Conservation (phyloP, 73 alveolate species). For the Paramecium biaurelia region DNA sequence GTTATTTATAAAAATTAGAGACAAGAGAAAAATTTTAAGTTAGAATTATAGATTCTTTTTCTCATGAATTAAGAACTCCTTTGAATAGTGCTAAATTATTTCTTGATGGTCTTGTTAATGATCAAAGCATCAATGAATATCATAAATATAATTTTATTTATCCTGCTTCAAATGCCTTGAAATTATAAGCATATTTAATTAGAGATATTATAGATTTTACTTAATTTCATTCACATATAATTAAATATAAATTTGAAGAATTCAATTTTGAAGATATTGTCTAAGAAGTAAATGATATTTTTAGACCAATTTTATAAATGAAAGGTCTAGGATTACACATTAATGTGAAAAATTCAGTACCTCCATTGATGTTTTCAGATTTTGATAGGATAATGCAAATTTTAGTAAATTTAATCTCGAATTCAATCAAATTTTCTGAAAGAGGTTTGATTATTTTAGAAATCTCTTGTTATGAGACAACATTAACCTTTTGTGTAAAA, state of each 20-base stretch:
- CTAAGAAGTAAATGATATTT: constrained; percentile 33
- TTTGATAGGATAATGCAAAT: constrained; percentile 51
- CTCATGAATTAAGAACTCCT: constrained; percentile 68
- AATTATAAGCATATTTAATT: constrained; percentile 50
- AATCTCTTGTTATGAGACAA: background rate
- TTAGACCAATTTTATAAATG: background rate
- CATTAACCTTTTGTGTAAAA: background rate
- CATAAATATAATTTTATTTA: constrained; percentile 7
- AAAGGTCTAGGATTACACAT: constrained; percentile 26
- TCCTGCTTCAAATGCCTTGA: constrained; percentile 51
- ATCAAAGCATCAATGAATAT: background rate
- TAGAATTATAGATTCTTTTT: constrained; percentile 47
- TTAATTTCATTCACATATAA: constrained; percentile 13
- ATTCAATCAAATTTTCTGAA: constrained; percentile 45
- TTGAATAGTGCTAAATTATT: constrained; percentile 45
- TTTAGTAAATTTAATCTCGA: constrained; percentile 23
- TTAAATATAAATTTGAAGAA: constrained; percentile 32
- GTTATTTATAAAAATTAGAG: constrained; percentile 21
- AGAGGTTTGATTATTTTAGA: constrained; percentile 14
- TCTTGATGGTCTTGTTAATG: background rate
- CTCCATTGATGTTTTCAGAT: constrained; percentile 13
- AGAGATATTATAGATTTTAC: constrained; percentile 59
- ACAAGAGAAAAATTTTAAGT: constrained; percentile 44
- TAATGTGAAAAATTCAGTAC: background rate
- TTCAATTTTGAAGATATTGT: constrained; percentile 41